Evolutionary conservation across 2,329 filamentous ascomycete genomes (phyloP), one percentile per base, ranked within the genome.

Genomic region (Leptodontidium sp.): DNA sequence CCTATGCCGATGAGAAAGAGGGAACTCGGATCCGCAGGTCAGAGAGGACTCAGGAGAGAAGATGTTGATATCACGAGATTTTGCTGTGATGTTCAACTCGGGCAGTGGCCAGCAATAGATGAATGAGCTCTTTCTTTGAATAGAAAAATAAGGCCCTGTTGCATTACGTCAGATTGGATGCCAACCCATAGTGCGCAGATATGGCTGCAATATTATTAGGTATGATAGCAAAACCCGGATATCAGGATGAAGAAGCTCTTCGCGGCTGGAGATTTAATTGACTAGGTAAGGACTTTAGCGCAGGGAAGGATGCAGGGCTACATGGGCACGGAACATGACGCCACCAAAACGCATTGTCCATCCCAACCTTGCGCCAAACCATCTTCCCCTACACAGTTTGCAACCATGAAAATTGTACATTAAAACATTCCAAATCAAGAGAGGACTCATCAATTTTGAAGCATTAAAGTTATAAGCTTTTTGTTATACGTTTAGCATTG

Each of bases 221-320:
- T 40, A 9, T 50, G 47, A n/a, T 59, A 38, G 57, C 57, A 59
- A 58, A 38, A 38, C 4, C n/a, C 29, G n/a, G n/a, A 43, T 15
- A 15, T 17, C 38, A 12, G 45, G 21, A n/a, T 45, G 17, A 21
- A 50, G n/a, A 17, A 50, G 47, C 47, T n/a, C 7, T 40, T 26
- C 38, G 32, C n/a, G 21, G 57, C 38, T 43, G 57, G 57, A 26
- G 38, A 59, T 45, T 43, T 59, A 59, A 58, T 58, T 58, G 55
- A 58, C 55, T 58, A 57, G 21, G 21, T 58, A 32, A 21, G 14
- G 7, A 29, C 3, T 29, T 29, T 57, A 57, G 53, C 29, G 32
- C 17, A 49, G 43, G 43, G 43, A 8, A n/a, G 47, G n/a, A 58
- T 32, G 35, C 55, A 57, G 53, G 52, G 52, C 52, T 55, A 26